phyloP scores from a whole-genome alignment of 768 basidiomycete species.

The Tulasnella sp. region DNA sequence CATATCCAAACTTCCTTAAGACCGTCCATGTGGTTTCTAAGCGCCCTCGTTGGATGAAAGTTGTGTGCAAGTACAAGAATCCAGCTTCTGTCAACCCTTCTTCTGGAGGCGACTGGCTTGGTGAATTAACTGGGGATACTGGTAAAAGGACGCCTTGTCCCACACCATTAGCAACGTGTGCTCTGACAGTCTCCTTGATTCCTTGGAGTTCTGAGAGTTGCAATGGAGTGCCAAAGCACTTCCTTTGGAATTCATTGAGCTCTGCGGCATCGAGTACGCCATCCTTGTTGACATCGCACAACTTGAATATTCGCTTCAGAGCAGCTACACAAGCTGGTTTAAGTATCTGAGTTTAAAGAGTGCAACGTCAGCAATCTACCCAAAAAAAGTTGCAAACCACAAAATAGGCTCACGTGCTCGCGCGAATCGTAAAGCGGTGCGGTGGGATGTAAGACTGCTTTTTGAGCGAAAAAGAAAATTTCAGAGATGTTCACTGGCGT shows the following conservation, averaged over 20 bases:
- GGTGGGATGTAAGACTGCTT: constrained; percentile 92
- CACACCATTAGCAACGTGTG: constrained; percentile 36
- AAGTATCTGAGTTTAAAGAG: constrained; percentile 44
- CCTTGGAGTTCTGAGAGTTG: constrained; percentile 90
- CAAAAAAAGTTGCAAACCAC: constrained; percentile 1
- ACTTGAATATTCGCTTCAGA: constrained; percentile 84
- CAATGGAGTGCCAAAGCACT: constrained; percentile 89
- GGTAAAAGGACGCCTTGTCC: neutral
- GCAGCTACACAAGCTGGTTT: constrained; percentile 88
- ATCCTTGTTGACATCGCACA: constrained; percentile 91
- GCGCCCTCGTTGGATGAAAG: constrained; percentile 89
- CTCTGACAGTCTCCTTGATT: constrained; percentile 83
- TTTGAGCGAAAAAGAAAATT: constrained; percentile 97
- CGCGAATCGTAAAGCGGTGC: constrained; percentile 94
- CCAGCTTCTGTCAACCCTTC: constrained; percentile 83
- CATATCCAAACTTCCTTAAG: constrained; percentile 88
- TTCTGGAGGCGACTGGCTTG: constrained; percentile 25
- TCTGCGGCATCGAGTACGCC: constrained; percentile 80
- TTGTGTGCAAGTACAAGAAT: constrained; percentile 88
- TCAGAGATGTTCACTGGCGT: constrained; percentile 85
- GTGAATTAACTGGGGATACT: neutral
- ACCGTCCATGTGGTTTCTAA: constrained; percentile 98
- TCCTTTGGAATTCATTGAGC: constrained; percentile 93
- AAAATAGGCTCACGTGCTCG: constrained; percentile 59
- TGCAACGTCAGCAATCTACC: constrained; percentile 10